phyloP scores from a whole-genome alignment of 202 grass and related monocot genomes.

The Dendrocalamus latiflorus region DNA sequence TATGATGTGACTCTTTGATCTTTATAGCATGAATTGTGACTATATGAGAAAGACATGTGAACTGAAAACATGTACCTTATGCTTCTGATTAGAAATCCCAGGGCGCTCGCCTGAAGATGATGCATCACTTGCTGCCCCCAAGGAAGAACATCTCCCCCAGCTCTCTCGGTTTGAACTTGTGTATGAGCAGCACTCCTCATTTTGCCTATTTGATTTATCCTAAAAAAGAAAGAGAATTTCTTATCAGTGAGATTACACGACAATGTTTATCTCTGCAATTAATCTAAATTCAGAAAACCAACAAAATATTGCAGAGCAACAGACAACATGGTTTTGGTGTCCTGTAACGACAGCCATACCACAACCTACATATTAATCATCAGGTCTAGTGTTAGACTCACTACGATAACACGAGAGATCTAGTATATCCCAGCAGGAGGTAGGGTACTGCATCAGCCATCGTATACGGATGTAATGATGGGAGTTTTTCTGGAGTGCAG shows the following conservation, averaged over 20 bases:
- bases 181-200: no score
- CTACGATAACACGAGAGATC: not conserved
- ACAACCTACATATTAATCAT: not conserved
- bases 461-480: not conserved
- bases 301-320: not conserved
- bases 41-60: not conserved
- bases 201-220: constrained; percentile 49
- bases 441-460: not conserved
- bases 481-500: no score
- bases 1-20: not conserved
- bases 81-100: constrained; percentile 47
- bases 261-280: not conserved
- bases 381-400: not conserved
- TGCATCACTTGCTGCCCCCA: constrained; percentile 68
- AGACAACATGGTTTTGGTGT: not conserved
- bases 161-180: no score
- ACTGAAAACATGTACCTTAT: constrained; percentile 42
- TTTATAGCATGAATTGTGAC: not conserved
- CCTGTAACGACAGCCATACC: not conserved
- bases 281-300: not conserved
- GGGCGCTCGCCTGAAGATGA: constrained; percentile 61
- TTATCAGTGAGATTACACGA: not conserved
- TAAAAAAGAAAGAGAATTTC: constrained; percentile 15
- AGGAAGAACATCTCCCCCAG: no score
- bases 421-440: not conserved